Base-by-base conservation (phyloP, 1,139 yeast genomes). In the Trichomonascaceae sp. region DNA sequence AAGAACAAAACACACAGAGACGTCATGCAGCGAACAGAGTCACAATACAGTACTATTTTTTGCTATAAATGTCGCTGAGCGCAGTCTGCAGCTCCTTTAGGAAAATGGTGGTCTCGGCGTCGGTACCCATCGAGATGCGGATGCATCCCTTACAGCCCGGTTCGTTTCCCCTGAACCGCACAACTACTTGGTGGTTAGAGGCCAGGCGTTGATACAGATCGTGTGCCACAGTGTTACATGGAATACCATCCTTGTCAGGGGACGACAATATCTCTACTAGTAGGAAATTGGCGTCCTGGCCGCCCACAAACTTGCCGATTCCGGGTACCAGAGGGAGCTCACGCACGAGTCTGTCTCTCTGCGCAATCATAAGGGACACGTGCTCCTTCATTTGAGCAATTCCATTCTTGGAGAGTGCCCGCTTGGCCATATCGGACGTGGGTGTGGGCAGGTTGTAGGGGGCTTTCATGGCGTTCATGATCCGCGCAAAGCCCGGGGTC, bases 371-470 rank as follows among this genome's bases (percentile, higher is more conserved):
- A 14, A 55, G 54, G 0, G 50, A 50, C 9, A 77, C 79, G 36
- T 64, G 65, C 3, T 51, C 40, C 45, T 69, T 62, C 93, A 87
- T 82, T 20, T 60, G 53, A 3, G 52, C 50, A 33, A 87, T 54
- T 13, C 85, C 82, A 8, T 63, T 67, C 2, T 62, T 50, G 4
- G 70, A 61, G 3, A 89, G 69, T 1, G 96, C 92, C 43, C 89
- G 69, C 17, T 66, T 44, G 0, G 94, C 97, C 29, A 84, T 64
- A 34, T 69, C 70, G 3, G 96, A 65, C 0, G 97, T 77, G 42
- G 81, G 65, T 4, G 87, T 72, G 6, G 95, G 81, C 34, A 89
- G 81, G 55, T 89, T 92, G 59, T 89, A 92, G 1, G 98, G 98
- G 28, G 93, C 94, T 52, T 87, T 89, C 78, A 89, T 76, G 18